phyloP scores from a whole-genome alignment of 2,329 filamentous ascomycete species.

The Calonectria pseudoreteaudii region DNA sequence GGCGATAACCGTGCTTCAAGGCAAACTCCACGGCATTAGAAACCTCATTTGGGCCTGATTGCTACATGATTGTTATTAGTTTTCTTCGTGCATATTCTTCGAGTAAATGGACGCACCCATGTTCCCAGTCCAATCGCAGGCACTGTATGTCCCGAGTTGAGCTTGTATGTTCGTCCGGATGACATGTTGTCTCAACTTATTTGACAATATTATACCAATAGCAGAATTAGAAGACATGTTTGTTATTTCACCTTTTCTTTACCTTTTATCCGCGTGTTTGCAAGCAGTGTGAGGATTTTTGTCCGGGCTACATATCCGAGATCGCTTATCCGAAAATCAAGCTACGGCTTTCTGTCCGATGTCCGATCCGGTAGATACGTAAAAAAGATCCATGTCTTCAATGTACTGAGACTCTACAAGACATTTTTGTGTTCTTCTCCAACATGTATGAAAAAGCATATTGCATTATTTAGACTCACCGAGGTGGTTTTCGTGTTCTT shows the following conservation, averaged over 20 bases:
- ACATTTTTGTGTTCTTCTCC: background rate
- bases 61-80: conserved; percentile 5
- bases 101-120: conserved; percentile 42
- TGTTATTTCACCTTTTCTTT: background rate
- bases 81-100: background rate
- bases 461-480: background rate
- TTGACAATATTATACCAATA: background rate
- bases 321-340: background rate
- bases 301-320: background rate
- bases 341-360: background rate
- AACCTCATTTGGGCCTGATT: conserved; percentile 64
- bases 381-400: no score
- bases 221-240: accelerated
- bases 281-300: background rate
- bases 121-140: conserved; percentile 49
- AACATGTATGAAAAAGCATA: background rate
- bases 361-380: background rate
- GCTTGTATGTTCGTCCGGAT: conserved; percentile 42
- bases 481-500: no score
- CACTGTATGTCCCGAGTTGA: conserved; percentile 47
- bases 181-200: conserved; percentile 32
- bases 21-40: conserved; percentile 52
- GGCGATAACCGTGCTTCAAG: conserved; percentile 55
- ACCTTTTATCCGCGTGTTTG: background rate
- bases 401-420: background rate